A percentile compares a stretch with the other conserved stretches of the same genome.
Conservation (phyloP, 805 yeast genomes). For the Clavispora vitiphila region DNA sequence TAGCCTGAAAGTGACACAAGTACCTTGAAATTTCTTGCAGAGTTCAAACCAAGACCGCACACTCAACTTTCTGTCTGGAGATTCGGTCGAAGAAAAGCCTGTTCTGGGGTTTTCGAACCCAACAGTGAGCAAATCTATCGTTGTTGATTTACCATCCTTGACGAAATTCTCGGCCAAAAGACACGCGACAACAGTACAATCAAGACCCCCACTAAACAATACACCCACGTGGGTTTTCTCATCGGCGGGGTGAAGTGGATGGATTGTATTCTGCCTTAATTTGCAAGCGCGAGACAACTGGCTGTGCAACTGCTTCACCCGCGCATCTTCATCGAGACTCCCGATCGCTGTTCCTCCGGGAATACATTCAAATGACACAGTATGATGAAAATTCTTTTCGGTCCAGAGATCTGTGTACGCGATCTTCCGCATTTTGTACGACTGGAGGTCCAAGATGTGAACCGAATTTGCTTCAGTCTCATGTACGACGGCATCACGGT, state of each 20-base stretch:
- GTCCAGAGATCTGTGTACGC: conserved; percentile 13
- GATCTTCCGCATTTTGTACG: neutral
- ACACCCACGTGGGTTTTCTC: conserved; percentile 42
- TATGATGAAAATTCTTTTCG: too few relatives aligned
- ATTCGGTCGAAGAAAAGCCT: conserved; percentile 48
- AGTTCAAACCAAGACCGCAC: conserved; percentile 55
- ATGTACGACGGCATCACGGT: neutral
- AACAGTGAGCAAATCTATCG: conserved; percentile 78
- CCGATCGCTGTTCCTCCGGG: neutral
- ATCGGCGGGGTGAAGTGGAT: conserved; percentile 43
- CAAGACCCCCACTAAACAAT: conserved; percentile 92
- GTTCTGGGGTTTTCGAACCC: conserved; percentile 90
- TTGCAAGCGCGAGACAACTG: conserved; percentile 36
- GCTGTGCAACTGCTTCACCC: conserved; percentile 10
- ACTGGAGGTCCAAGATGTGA: conserved; percentile 35
- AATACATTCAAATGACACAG: neutral
- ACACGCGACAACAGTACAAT: conserved; percentile 78
- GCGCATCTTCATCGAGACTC: neutral
- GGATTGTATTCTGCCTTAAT: conserved; percentile 54
- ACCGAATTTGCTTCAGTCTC: conserved; percentile 34
- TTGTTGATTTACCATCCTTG: conserved; percentile 10
- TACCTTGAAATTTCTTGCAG: conserved; percentile 33
- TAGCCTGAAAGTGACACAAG: conserved; percentile 39
- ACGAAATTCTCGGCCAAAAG: conserved; percentile 22
- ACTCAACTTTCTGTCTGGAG: conserved; percentile 84